phyloP scores from a whole-genome alignment of 768 basidiomycete species.

The Boletus subcaerulescens region DNA sequence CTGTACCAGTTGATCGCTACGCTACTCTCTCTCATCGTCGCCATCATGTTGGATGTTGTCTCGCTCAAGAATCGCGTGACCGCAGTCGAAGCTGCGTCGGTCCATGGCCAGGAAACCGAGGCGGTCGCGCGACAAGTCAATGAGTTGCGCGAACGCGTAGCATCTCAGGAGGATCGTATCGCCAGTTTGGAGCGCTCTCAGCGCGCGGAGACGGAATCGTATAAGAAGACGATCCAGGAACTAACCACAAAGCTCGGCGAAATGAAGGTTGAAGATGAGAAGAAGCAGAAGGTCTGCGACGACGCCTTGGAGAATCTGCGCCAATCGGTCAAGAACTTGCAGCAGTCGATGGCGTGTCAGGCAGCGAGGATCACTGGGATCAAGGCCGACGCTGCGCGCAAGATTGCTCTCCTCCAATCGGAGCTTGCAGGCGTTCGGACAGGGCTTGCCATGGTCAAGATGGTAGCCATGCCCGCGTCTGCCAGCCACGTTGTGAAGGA shows the following conservation, averaged over 20 bases:
- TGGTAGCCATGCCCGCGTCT: not conserved
- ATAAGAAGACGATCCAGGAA: slow-evolving; percentile 8
- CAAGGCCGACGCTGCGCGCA: slow-evolving; percentile 17
- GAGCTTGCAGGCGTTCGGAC: slow-evolving; percentile 8
- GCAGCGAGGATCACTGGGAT: slow-evolving; percentile 9
- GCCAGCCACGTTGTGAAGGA: slow-evolving; percentile 8
- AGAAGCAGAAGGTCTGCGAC: not conserved
- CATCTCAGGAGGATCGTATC: slow-evolving; percentile 14
- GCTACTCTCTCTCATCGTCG: slow-evolving; percentile 2
- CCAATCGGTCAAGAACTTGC: not conserved
- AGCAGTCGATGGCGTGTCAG: slow-evolving; percentile 11
- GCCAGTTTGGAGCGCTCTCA: slow-evolving; percentile 6
- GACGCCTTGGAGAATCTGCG: slow-evolving; percentile 4
- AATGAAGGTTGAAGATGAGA: slow-evolving; percentile 3
- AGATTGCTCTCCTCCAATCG: slow-evolving; percentile 15
- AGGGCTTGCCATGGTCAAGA: slow-evolving; percentile 12
- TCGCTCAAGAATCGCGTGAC: slow-evolving; percentile 18
- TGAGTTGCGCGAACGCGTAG: slow-evolving; percentile 6
- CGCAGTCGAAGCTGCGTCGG: slow-evolving; percentile 6
- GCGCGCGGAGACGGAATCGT: not conserved
- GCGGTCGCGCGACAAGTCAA: slow-evolving; percentile 6
- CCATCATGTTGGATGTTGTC: slow-evolving; percentile 11
- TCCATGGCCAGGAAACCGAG: not conserved
- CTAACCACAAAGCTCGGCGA: slow-evolving; percentile 9
- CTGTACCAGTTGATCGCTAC: slow-evolving; percentile 4